A percentile compares a stretch with the other conserved stretches of the same genome.
phyloP scores from a whole-genome alignment of 2,329 filamentous ascomycete genomes.

The Gaeumannomyces tritici region DNA sequence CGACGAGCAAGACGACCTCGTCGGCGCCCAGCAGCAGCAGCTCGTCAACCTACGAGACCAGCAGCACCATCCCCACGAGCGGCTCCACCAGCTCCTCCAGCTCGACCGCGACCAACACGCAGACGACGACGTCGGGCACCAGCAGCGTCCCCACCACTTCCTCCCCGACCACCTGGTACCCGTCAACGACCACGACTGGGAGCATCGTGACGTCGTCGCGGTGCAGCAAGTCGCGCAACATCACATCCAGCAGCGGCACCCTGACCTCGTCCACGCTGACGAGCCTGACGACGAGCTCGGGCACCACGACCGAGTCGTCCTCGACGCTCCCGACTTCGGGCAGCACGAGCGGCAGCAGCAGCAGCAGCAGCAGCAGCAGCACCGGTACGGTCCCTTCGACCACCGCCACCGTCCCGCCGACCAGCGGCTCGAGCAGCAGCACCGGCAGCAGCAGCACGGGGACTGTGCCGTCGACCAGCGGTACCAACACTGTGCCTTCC shows the following conservation, averaged over 20 bases:
- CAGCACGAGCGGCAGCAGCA: not conserved
- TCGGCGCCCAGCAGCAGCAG: not conserved
- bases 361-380: not conserved
- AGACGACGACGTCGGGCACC: not conserved
- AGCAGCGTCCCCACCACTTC: not conserved
- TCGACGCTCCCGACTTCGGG: not conserved
- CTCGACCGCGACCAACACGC: not conserved
- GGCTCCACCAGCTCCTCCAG: not conserved
- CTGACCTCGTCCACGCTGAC: not conserved
- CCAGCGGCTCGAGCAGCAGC: too few species aligned
- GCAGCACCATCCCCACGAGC: not conserved
- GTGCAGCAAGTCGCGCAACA: not conserved
- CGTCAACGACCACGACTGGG: not conserved
- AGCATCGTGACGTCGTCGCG: not conserved
- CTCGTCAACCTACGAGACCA: not conserved
- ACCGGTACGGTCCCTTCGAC: not conserved
- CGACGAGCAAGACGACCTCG: not conserved
- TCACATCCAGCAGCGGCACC: too few species aligned
- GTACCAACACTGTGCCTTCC: too few species aligned
- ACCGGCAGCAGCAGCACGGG: not conserved
- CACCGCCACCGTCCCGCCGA: not conserved
- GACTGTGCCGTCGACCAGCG: not conserved
- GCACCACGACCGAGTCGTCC: not conserved
- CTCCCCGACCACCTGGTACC: not conserved
- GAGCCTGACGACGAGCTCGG: not conserved